A percentile compares a stretch with the other conserved stretches of the same genome.
phyloP scores from a whole-genome alignment of 1,284 basidiomycete genomes.

The Sanghuangporus baumii region DNA sequence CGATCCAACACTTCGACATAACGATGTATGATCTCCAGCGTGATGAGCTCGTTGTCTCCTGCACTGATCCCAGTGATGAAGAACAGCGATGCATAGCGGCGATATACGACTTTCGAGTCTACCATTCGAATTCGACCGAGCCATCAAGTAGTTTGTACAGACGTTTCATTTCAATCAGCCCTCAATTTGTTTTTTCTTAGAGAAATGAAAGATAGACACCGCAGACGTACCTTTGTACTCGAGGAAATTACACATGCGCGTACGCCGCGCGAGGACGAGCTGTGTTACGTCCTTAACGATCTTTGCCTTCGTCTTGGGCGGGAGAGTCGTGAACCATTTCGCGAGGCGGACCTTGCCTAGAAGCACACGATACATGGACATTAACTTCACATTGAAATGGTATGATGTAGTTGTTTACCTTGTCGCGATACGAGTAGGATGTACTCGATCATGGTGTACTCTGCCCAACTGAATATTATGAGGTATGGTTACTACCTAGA shows the following conservation, averaged over 20 bases:
- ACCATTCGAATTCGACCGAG: slow-evolving; percentile 6
- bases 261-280: slow-evolving; percentile 91
- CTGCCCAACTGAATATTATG: not conserved
- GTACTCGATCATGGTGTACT: slow-evolving; percentile 70
- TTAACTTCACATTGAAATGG: not conserved
- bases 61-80: slow-evolving; percentile 92
- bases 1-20: slow-evolving; percentile 99
- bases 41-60: slow-evolving; percentile 68
- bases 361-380: not conserved
- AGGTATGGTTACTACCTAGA: not conserved
- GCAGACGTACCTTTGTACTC: slow-evolving; percentile 86
- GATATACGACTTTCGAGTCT: slow-evolving; percentile 96
- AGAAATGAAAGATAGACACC: not conserved
- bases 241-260: slow-evolving; percentile 98
- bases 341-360: slow-evolving; percentile 94
- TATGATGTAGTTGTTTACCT: slow-evolving; percentile 42
- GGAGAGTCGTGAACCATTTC: slow-evolving; percentile 98
- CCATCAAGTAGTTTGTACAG: not conserved
- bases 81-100: slow-evolving; percentile 96
- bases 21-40: slow-evolving; percentile 59
- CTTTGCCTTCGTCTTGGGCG: slow-evolving; percentile 92
- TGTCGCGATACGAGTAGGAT: slow-evolving; percentile 91
- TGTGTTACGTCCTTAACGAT: slow-evolving; percentile 99
- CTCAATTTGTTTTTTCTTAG: not conserved
- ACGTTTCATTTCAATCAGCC: not conserved